Percentiles rank a stretch among this genome's conserved stretches.
Evolutionary conservation across 2,329 filamentous ascomycete species (phyloP).

Genomic region (Trichoderma harzianum): DNA sequence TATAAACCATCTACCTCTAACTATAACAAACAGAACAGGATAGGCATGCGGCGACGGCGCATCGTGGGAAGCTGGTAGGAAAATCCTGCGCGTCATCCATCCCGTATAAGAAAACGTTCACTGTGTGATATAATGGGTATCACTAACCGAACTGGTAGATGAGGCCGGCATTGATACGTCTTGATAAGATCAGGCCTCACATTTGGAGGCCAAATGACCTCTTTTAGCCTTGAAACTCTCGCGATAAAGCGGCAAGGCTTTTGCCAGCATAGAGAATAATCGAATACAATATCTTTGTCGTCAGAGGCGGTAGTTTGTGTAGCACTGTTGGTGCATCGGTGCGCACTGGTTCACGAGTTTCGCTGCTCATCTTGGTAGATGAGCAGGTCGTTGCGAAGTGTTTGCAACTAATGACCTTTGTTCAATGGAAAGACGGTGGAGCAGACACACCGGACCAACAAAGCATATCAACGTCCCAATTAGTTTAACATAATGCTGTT

Average conservation of each 20-base stretch:
- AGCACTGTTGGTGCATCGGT: background rate
- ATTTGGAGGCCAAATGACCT: background rate
- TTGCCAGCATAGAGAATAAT: background rate
- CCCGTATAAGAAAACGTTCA: background rate
- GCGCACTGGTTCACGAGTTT: background rate
- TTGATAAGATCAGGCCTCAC: background rate
- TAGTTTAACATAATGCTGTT: too few species aligned
- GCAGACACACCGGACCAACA: background rate
- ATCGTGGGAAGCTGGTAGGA: background rate
- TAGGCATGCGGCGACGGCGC: background rate
- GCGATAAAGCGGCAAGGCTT: background rate
- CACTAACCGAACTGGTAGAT: background rate
- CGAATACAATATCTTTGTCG: background rate
- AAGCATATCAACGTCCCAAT: background rate
- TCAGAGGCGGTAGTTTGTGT: background rate
- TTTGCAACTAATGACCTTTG: background rate
- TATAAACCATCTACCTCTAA: background rate
- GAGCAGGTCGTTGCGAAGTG: background rate
- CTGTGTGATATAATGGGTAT: background rate
- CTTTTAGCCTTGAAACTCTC: background rate
- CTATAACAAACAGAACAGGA: background rate
- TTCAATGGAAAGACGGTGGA: background rate
- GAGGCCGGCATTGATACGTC: background rate
- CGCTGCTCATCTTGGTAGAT: background rate
- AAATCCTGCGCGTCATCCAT: background rate